A percentile compares a stretch with the other conserved stretches of the same genome.
Conservation (phyloP, 2,329 filamentous ascomycete genomes). For the Didymella arachidicola region DNA sequence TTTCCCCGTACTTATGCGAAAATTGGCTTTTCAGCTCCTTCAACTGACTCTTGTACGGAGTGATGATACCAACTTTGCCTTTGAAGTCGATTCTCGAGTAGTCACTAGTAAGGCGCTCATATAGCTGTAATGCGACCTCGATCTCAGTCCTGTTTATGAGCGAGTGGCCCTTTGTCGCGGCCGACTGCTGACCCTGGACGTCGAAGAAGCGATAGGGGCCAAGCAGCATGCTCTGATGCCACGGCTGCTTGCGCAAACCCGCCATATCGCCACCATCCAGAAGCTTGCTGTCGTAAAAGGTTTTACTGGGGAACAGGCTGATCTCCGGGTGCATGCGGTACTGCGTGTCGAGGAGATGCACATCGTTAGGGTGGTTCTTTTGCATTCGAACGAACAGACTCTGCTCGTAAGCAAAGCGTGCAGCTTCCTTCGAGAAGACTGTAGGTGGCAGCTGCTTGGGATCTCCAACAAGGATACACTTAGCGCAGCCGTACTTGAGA, state of each 20-base stretch:
- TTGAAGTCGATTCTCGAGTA: slow-evolving; percentile 72
- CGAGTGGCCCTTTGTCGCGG: slow-evolving; percentile 83
- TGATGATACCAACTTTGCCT: slow-evolving; percentile 94
- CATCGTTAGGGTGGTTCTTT: slow-evolving; percentile 82
- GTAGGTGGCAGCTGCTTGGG: slow-evolving; percentile 97
- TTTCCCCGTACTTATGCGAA: slow-evolving; percentile 72
- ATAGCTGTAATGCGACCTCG: slow-evolving; percentile 84
- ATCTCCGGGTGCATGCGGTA: slow-evolving; percentile 99
- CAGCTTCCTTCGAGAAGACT: slow-evolving; percentile 91
- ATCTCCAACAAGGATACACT: slow-evolving; percentile 96
- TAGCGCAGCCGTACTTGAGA: slow-evolving; percentile 94
- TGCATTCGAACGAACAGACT: slow-evolving; percentile 99
- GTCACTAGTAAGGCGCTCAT: slow-evolving; percentile 78
- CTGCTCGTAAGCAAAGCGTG: slow-evolving; percentile 93
- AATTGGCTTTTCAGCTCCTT: slow-evolving; percentile 81
- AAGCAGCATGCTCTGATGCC: slow-evolving; percentile 83
- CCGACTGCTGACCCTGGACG: slow-evolving; percentile 84
- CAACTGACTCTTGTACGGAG: slow-evolving; percentile 95
- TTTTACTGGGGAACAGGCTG: slow-evolving; percentile 84
- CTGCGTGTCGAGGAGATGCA: slow-evolving; percentile 95
- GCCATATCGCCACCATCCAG: slow-evolving; percentile 87
- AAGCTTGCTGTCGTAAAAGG: slow-evolving; percentile 90
- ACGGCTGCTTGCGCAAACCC: slow-evolving; percentile 75
- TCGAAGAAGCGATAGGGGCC: slow-evolving; percentile 98
- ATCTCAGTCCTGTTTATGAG: slow-evolving; percentile 89